These are phyloP conservation scores for Aspergillus sp. DNA, from an alignment of 2,329 filamentous ascomycete species.

Conservation along the genomic window DNA sequence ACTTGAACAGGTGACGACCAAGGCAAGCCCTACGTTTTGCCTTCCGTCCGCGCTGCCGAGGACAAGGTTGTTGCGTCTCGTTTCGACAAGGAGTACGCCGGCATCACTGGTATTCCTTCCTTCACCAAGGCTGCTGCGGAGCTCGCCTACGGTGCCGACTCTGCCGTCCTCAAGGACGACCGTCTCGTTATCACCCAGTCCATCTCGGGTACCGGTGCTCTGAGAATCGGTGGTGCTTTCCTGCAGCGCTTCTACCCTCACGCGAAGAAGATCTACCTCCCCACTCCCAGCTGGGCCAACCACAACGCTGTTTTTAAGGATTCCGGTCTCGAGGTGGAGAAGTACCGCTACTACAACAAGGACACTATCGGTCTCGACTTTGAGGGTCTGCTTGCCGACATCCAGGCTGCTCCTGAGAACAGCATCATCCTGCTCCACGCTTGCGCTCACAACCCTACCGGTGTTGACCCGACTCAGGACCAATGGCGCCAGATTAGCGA, in stretches of 20 bases:
- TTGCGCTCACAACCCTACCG: constrained; percentile 96
- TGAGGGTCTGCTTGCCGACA: constrained; percentile 81
- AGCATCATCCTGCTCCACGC: constrained; percentile 93
- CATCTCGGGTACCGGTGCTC: constrained; percentile 94
- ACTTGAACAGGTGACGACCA: constrained; percentile 63
- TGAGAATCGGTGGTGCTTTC: constrained; percentile 92
- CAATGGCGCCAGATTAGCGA: constrained; percentile 91
- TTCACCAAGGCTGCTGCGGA: constrained; percentile 89
- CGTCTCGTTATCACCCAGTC: constrained; percentile 91
- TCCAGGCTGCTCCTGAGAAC: constrained; percentile 78
- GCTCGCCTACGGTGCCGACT: constrained; percentile 82
- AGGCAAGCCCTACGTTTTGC: constrained; percentile 96
- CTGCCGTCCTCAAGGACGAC: constrained; percentile 62
- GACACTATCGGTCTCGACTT: constrained; percentile 97
- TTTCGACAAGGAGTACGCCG: constrained; percentile 95
- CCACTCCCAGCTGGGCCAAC: constrained; percentile 95
- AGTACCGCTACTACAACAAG: constrained; percentile 99
- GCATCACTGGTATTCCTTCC: constrained; percentile 89
- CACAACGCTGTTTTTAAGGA: constrained; percentile 95
- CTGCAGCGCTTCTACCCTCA: constrained; percentile 84
- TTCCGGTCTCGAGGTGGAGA: constrained; percentile 80
- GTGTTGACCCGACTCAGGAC: constrained; percentile 82
- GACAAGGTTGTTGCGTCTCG: constrained; percentile 70
- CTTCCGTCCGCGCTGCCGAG: constrained; percentile 85
- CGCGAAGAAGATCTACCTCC: constrained; percentile 94